Base-by-base conservation (phyloP, 176 grass and related monocot species). In the Triticum dicoccoides region DNA sequence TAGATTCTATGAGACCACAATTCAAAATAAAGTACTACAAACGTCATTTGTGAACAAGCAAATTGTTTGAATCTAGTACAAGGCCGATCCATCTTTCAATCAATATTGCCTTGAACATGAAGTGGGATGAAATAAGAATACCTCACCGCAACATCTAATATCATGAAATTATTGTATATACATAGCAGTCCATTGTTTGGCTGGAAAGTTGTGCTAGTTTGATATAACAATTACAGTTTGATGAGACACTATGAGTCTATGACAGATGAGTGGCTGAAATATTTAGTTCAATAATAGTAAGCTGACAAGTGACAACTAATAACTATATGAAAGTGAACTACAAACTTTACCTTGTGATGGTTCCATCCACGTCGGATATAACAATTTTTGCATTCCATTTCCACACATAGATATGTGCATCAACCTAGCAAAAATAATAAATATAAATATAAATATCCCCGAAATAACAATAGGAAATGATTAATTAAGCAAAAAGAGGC, bases 301-400 rank as follows among this genome's bases (percentile, higher is more conserved):
- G 61, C 39, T 66, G 37, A 4, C 45, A 78, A 27, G 13, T 49
- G 45, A 49, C 45, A 49, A 49, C 45, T 14, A 4, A 47, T 12
- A 67, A 67, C 42, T 10, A 52, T 78, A 78, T 37, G 8, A 54
- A 41, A 77, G 77, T 63, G 11, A 80, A 84, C 24, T 74, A 79
- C 68, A 58, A 87, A 80, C 7, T 73, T 91, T 94, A 99, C 94
- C 90, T 96, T 77, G 97, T 99, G 80, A 99, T 99, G 68, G 97
- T 99, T 76, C 97, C 97, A 89, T 99, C 97, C n/a, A 99, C 97
- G 88, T 99, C 97, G 85, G 97, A 99, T 86, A 99, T 99, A 27
- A 99, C 97, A 77, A 99, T 99, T 87, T 95, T 89, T 65, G 97
- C 90, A 85, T 96, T 96, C 97, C 97, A 99, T 79, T 96, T 96